phyloP scores from a whole-genome alignment of 202 grass and related monocot genomes.

The Schoenoplectus triqueter region DNA sequence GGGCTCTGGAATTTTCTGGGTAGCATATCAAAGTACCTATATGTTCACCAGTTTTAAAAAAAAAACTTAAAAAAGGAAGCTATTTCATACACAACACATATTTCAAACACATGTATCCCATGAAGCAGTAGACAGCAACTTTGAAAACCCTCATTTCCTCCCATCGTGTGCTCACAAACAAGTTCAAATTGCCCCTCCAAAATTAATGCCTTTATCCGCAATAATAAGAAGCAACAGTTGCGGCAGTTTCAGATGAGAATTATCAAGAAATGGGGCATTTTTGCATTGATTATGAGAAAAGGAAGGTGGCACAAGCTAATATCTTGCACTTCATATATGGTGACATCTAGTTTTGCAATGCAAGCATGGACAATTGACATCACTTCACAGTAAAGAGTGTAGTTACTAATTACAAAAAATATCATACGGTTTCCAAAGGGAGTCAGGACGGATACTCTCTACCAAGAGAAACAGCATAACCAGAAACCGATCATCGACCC shows the following conservation, averaged over 20 bases:
- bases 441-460: constrained; percentile 71
- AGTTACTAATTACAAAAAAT: neutral
- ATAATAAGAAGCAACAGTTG: neutral
- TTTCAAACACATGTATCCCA: neutral
- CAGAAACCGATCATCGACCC: constrained; percentile 78
- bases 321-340: neutral
- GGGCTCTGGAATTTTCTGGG: constrained; percentile 79
- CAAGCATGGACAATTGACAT: neutral
- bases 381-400: neutral
- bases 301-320: neutral
- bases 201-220: neutral
- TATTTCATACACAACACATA: neutral
- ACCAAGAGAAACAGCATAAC: constrained; percentile 89
- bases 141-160: neutral
- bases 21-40: constrained; percentile 81
- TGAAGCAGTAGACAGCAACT: neutral
- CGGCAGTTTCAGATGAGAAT: neutral
- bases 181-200: neutral
- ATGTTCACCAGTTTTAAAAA: neutral
- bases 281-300: neutral
- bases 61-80: neutral
- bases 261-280: neutral
- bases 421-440: constrained; percentile 90
- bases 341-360: neutral
- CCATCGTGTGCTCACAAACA: constrained; percentile 6